These are phyloP conservation scores for Talaromyces sp. DNA, from an alignment of 2,329 filamentous ascomycete species.

Conservation along the genomic window DNA sequence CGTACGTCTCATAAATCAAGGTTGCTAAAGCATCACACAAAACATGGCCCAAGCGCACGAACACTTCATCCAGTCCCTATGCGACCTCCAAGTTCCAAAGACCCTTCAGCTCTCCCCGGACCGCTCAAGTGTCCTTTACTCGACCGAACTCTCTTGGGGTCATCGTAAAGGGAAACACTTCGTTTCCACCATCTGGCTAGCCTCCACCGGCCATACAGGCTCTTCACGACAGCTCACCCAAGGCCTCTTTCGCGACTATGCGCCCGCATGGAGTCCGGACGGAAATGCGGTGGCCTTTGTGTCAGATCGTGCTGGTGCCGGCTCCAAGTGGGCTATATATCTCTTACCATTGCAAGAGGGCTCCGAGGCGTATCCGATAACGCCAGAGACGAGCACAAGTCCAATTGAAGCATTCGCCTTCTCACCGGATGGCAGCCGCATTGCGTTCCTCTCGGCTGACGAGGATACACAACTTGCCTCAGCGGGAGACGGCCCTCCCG, in stretches of 20 bases:
- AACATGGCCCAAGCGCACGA: not conserved
- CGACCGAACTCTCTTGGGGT: constrained; percentile 5
- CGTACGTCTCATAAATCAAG: not conserved
- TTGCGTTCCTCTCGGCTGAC: constrained; percentile 17
- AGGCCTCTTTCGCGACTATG: constrained; percentile 18
- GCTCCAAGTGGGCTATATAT: constrained; percentile 17
- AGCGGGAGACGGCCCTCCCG: not conserved
- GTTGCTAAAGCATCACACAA: not conserved
- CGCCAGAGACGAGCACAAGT: constrained; percentile 11
- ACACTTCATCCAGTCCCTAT: constrained; percentile 6
- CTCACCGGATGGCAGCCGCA: constrained; percentile 9
- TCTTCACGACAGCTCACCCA: constrained; percentile 17
- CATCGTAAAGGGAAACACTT: constrained; percentile 1
- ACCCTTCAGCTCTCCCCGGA: constrained; percentile 2
- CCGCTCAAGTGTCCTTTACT: constrained; percentile 4
- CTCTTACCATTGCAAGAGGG: constrained; percentile 4
- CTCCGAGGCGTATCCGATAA: constrained; percentile 14
- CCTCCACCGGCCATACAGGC: constrained; percentile 11
- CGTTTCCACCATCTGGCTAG: constrained; percentile 17
- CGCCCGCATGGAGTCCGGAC: constrained; percentile 20
- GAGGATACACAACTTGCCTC: constrained; percentile 5
- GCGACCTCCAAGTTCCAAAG: constrained; percentile 8
- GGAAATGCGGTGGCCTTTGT: constrained; percentile 18
- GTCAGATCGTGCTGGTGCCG: constrained; percentile 17
- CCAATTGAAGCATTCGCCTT: constrained; percentile 13